phyloP scores from a whole-genome alignment of 306 rosid species.

The Gleditsia sinensis region DNA sequence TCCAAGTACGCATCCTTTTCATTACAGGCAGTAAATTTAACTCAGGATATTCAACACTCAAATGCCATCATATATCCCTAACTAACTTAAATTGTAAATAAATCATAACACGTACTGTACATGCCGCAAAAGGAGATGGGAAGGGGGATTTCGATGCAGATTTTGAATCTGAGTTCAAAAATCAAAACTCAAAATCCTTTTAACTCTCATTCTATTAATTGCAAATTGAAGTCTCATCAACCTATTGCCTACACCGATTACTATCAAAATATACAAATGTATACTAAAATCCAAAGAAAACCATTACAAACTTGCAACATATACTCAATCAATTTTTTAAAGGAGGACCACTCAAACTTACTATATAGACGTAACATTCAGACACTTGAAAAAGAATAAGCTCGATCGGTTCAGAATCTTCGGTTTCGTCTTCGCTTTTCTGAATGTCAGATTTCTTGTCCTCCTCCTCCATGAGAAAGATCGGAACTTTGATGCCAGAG shows the following conservation, averaged over 20 bases:
- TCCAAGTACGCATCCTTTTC: not conserved
- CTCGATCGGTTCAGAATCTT: conserved; percentile 68
- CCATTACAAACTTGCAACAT: conserved; percentile 22
- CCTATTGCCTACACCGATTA: not conserved
- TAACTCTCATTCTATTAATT: not conserved
- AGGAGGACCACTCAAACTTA: conserved; percentile 35
- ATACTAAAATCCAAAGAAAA: not conserved
- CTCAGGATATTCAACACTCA: not conserved
- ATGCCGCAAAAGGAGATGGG: not conserved
- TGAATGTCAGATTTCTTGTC: conserved; percentile 46
- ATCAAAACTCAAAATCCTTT: not conserved
- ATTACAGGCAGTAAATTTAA: conserved; percentile 7
- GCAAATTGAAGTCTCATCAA: conserved; percentile 6
- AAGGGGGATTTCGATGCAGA: not conserved
- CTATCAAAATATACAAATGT: conserved; percentile 23
- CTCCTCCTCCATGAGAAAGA: conserved; percentile 63
- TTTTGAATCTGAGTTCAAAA: not conserved
- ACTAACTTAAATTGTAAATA: not conserved
- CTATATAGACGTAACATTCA: conserved; percentile 91
- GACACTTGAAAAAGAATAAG: conserved; percentile 88
- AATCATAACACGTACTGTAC: too few relatives aligned
- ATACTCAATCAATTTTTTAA: not conserved
- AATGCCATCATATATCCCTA: conserved; percentile 15
- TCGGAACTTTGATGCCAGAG: conserved; percentile 36
- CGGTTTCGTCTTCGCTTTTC: conserved; percentile 44